phyloP scores from a whole-genome alignment of 1,139 yeast genomes.

The Meyerozyma sp. region DNA sequence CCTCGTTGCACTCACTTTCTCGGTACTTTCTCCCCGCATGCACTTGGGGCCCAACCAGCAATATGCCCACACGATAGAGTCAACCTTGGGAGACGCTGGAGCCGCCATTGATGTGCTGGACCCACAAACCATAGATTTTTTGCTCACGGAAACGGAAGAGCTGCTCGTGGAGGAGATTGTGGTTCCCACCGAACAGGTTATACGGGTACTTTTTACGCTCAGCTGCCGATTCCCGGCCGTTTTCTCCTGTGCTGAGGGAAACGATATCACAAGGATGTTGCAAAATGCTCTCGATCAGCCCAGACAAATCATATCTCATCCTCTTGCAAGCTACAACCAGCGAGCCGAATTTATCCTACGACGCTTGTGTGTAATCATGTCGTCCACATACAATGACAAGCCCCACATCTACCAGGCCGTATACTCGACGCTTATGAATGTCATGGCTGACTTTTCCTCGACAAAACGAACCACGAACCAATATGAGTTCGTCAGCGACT shows the following conservation, averaged over 20 bases:
- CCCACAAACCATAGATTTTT: neutral
- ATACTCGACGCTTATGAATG: neutral
- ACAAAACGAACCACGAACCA: neutral
- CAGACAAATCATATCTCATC: neutral
- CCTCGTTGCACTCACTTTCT: too few relatives aligned
- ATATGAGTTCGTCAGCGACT: conserved; percentile 21
- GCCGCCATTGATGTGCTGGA: neutral
- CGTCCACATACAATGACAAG: neutral
- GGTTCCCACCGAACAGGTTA: conserved; percentile 18
- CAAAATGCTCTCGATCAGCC: neutral
- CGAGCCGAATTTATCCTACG: neutral
- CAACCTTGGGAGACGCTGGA: neutral
- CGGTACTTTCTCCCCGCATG: neutral
- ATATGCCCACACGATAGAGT: neutral
- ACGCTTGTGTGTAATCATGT: neutral
- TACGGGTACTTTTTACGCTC: conserved; percentile 28
- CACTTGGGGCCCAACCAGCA: neutral
- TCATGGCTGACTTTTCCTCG: neutral
- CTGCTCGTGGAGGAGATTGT: conserved; percentile 3
- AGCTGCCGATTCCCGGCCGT: conserved; percentile 22
- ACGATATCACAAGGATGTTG: neutral
- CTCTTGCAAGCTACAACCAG: neutral
- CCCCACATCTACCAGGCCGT: neutral
- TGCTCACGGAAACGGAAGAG: neutral
- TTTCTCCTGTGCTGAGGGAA: conserved; percentile 14